A percentile compares a stretch with the other conserved stretches of the same genome.
phyloP scores from a whole-genome alignment of 1,139 yeast species.

The Taphrina pruni region DNA sequence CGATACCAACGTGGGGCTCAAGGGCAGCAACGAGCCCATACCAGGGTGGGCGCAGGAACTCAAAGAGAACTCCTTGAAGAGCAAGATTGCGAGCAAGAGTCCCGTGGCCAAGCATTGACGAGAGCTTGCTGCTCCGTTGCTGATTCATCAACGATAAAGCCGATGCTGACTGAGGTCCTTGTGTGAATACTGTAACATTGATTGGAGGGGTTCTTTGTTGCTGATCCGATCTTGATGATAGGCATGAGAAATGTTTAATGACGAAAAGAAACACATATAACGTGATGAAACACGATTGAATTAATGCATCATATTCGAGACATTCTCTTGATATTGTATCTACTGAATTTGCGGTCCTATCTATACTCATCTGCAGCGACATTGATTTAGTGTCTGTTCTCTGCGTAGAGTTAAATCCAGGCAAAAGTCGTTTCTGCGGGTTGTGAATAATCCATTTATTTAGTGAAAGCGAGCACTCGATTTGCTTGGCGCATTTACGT shows the following conservation, averaged over 20 bases:
- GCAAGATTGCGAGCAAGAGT: slow-evolving; percentile 15
- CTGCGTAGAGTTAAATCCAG: too few relatives aligned
- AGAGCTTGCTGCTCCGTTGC: background rate
- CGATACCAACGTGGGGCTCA: background rate
- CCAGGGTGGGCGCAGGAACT: slow-evolving; percentile 25
- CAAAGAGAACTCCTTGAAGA: slow-evolving; percentile 27
- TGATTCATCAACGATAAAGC: background rate
- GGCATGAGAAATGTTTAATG: background rate
- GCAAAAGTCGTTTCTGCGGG: too few relatives aligned
- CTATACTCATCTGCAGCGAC: too few relatives aligned
- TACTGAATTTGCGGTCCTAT: too few relatives aligned
- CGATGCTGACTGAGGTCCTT: background rate
- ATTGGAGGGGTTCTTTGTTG: background rate
- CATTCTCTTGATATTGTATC: too few relatives aligned
- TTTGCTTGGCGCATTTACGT: too few relatives aligned
- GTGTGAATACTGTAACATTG: slow-evolving; percentile 19
- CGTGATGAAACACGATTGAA: background rate
- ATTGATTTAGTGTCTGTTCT: too few relatives aligned
- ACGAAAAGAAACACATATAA: background rate
- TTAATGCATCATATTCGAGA: background rate
- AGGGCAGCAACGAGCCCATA: slow-evolving; percentile 13
- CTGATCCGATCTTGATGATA: background rate
- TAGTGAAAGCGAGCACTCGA: too few relatives aligned
- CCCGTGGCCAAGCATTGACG: slow-evolving; percentile 16
- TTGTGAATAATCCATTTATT: too few relatives aligned